Conservation (phyloP, 148 eudicot genomes). For the Cornus kousa region DNA sequence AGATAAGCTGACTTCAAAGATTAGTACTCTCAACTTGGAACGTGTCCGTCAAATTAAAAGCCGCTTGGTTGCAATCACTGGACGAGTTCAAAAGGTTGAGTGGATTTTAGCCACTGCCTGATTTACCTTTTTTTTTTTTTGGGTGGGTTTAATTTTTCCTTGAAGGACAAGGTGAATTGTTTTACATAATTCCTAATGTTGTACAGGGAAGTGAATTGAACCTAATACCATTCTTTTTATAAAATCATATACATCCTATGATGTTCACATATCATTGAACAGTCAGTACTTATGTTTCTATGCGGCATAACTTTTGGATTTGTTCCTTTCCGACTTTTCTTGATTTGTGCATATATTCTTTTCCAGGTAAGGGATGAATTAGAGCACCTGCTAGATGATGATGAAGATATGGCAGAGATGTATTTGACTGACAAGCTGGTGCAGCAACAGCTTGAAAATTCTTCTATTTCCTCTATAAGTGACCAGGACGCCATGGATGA, state of each 20-base stretch:
- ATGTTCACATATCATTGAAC: no score
- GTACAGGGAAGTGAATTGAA: not conserved
- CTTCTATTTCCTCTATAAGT: slow-evolving; percentile 54
- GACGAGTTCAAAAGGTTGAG: slow-evolving; percentile 94
- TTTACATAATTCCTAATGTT: not conserved
- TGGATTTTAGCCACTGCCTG: slow-evolving; percentile 2
- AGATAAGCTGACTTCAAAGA: slow-evolving; percentile 94
- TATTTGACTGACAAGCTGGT: slow-evolving; percentile 82
- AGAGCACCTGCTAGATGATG: slow-evolving; percentile 88
- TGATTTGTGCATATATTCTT: slow-evolving; percentile 6
- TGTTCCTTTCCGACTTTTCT: not conserved
- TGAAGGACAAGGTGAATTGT: not conserved
- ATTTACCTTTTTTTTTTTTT: not conserved
- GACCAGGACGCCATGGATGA: slow-evolving; percentile 58
- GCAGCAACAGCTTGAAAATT: slow-evolving; percentile 58
- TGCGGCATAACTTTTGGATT: no score
- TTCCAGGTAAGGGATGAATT: slow-evolving; percentile 94
- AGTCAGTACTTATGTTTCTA: no score
- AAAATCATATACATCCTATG: no score
- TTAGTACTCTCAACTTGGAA: slow-evolving; percentile 95
- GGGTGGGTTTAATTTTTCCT: no score
- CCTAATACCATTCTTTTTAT: no score
- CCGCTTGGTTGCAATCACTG: slow-evolving; percentile 94
- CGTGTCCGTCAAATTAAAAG: slow-evolving; percentile 98
- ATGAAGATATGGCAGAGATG: slow-evolving; percentile 99